A percentile compares a stretch with the other conserved stretches of the same genome.
phyloP scores from a whole-genome alignment of 176 grass and related monocot genomes.

The Zea mays region DNA sequence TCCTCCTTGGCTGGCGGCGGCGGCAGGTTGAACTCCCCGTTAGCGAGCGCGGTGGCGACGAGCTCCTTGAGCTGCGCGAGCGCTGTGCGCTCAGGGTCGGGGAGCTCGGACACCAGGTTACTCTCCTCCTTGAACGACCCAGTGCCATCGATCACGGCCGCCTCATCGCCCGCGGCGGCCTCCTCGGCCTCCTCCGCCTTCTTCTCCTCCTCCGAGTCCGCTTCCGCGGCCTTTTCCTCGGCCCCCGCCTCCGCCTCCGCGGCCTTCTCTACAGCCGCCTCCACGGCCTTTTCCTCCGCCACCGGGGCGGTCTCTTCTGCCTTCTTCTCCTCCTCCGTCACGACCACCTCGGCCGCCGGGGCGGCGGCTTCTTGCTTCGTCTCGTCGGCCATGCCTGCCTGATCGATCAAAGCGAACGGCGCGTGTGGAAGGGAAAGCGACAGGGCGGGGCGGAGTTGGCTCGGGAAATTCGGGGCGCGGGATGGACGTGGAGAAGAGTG shows the following conservation, averaged over 20 bases:
- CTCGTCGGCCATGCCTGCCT: conserved; percentile 48
- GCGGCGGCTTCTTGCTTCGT: conserved; percentile 29
- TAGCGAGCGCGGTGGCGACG: conserved; percentile 53
- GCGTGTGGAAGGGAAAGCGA: conserved; percentile 22
- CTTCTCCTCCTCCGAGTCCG: conserved; percentile 44
- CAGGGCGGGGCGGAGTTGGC: conserved; percentile 4
- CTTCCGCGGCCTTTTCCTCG: neutral
- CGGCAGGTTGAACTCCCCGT: conserved; percentile 51
- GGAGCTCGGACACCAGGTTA: conserved; percentile 53
- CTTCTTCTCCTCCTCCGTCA: conserved; percentile 12
- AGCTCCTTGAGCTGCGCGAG: conserved; percentile 67
- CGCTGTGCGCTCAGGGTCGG: conserved; percentile 55
- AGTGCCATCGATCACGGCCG: conserved; percentile 45
- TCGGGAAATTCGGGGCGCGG: conserved; percentile 15
- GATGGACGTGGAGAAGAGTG: conserved; percentile 13
- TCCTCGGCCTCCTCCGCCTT: conserved; percentile 39
- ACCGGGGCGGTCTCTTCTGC: neutral
- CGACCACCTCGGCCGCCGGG: conserved; percentile 25
- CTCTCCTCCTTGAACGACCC: conserved; percentile 62
- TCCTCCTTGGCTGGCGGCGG: conserved; percentile 24
- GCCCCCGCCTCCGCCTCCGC: conserved; percentile 4
- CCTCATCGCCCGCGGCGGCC: conserved; percentile 37
- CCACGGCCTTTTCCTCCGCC: neutral
- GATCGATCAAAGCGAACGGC: conserved; percentile 23
- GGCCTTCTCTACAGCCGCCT: conserved; percentile 15